Base-by-base conservation (phyloP, 148 eudicot genomes). In the Amaranthus hypochondriacus region DNA sequence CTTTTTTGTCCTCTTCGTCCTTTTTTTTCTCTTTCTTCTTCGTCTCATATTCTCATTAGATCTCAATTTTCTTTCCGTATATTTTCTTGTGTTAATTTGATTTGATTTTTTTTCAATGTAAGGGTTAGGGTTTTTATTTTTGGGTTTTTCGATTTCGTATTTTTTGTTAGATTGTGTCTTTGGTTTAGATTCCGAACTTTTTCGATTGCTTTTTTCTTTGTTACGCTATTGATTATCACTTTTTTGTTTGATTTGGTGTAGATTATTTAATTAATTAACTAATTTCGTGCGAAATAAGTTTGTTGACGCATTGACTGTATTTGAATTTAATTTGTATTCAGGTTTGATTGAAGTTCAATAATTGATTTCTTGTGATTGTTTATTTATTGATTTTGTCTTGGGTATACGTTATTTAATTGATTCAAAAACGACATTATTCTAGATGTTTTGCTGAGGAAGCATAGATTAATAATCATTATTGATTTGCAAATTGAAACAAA, bases 61-160 rank as follows among this genome's bases (percentile, higher is more conserved):
- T 13, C 4, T 72, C 4, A 0, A 11, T 46, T 62, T 6, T 21
- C 51, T 57, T 68, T 69, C 61, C 5, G 4, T 66, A 11, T 56
- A 48, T 52, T 54, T 57, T 55, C 18, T 12, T 0, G 10, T 43
- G n/a, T 15, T n/a, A 9, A 7, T 53, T 52, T 65, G 44, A 56
- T 47, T 46, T 51, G 52, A 7, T 48, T 52, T 46, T 28, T 39
- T 21, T 13, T 39, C 12, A 62, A 62, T 57, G 66, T 62, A 59
- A 14, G 14, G 8, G 55, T 8, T 50, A 64, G 76, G 69, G 70
- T 64, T 74, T 49, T 53, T 43, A 0, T 57, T 66, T 39, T n/a
- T 3, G 3, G 15, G 39, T 55, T 4, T 1, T 14, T 71, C 6
- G 9, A 56, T 47, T 13, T 43, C 9, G 1, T 2, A 15, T 68